Evolutionary conservation across 2,329 filamentous ascomycete genomes (phyloP).

Genomic region (Xylaria multiplex): DNA sequence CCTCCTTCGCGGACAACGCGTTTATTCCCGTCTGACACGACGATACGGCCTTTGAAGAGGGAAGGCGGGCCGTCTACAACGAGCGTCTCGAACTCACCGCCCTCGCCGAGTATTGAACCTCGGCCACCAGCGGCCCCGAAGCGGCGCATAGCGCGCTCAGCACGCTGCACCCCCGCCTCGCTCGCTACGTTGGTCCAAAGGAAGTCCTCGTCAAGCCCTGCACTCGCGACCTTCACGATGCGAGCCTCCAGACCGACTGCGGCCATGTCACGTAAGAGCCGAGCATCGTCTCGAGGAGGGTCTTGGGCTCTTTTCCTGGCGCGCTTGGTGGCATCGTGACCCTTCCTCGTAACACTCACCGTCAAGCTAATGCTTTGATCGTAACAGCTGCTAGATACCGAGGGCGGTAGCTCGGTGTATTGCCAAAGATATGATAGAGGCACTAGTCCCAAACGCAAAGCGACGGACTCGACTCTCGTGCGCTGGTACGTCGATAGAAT

Average conservation of each 20-base stretch:
- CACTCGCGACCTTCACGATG: slow-evolving; percentile 94
- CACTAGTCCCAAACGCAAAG: slow-evolving; percentile 80
- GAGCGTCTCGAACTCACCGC: slow-evolving; percentile 95
- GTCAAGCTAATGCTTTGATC: slow-evolving; percentile 5
- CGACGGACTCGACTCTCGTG: slow-evolving; percentile 93
- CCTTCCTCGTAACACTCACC: slow-evolving; percentile 48
- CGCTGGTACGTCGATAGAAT: slow-evolving; percentile 96
- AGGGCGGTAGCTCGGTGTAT: slow-evolving; percentile 71
- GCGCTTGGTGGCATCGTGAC: not conserved
- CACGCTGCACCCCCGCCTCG: slow-evolving; percentile 56
- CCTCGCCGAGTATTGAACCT: slow-evolving; percentile 86
- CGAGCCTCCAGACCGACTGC: slow-evolving; percentile 82
- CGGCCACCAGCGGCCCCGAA: slow-evolving; percentile 70
- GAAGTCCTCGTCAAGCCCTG: slow-evolving; percentile 81
- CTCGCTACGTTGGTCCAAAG: slow-evolving; percentile 84
- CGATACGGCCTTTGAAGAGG: slow-evolving; percentile 78
- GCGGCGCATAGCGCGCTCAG: slow-evolving; percentile 66
- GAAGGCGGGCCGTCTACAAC: slow-evolving; percentile 80
- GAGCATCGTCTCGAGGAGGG: slow-evolving; percentile 54
- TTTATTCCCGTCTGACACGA: slow-evolving; percentile 64
- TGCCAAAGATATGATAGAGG: slow-evolving; percentile 94
- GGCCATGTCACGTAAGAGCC: slow-evolving; percentile 84
- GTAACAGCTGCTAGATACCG: slow-evolving; percentile 9
- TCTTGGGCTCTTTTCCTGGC: slow-evolving; percentile 2
- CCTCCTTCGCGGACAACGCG: slow-evolving; percentile 73